Base-by-base conservation (phyloP, 2,329 filamentous ascomycete species). In the Ceratocystis cubensis region DNA sequence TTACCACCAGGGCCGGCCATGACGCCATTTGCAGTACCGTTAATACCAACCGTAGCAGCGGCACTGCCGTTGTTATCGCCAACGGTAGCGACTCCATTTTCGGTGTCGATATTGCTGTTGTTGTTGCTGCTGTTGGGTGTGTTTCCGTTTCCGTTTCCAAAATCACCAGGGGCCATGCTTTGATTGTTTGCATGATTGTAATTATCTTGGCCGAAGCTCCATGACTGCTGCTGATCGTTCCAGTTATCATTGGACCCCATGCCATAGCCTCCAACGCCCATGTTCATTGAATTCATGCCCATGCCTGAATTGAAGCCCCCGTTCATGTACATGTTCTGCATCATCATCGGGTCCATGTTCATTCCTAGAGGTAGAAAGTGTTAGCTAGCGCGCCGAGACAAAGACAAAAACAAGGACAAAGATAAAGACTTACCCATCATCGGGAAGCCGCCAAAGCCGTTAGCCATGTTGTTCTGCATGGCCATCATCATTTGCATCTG, bases 131-230 rank as follows among this genome's bases (percentile, higher is more conserved):
- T 76, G 69, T 79, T 80, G 63, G 80, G 79, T 71, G 78, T 78
- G 69, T 76, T 77, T 72, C 80, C 82, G 71, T 81, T 84, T 68
- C 85, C 84, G 70, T 86, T 66, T 64, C 65, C 87, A 85, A 84
- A 90, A 79, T 89, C 87, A 88, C 86, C 85, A 81, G 82, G 82
- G 78, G 85, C 86, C 84, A 89, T 89, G 82, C 85, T 85, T 82
- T 84, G 83, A 84, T 85, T 85, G 88, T 85, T 90, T 88, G 85
- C 83, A 83, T 87, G 80, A 86, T 85, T 91, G 86, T 85, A 90
- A 88, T 89, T 91, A 89, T 89, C 87, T 87, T 88, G 87, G 82
- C 85, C 84, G 82, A 85, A 84, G 86, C 87, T 88, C 88, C 87
- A 91, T 82, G 86, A 85, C 53, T 66, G 65, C 80, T 89, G 86